phyloP scores from a whole-genome alignment of 208 protist genomes.

The Lotmaria passim region DNA sequence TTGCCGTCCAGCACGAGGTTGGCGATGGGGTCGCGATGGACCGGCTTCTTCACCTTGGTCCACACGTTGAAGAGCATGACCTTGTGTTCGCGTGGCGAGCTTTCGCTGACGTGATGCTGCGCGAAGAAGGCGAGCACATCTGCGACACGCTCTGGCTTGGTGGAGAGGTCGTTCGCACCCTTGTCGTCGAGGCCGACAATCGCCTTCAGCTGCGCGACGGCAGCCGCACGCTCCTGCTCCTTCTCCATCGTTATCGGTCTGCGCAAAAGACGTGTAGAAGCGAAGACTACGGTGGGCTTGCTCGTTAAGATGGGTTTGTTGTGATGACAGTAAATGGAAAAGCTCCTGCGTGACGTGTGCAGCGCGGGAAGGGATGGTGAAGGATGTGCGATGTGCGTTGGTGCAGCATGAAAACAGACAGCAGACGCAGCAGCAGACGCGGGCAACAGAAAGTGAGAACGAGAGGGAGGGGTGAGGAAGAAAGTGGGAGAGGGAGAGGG shows the following conservation, averaged over 20 bases:
- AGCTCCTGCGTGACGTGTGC: slow-evolving; percentile 3
- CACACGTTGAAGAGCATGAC: slow-evolving; percentile 89
- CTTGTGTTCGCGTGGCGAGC: slow-evolving; percentile 77
- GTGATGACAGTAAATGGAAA: not conserved
- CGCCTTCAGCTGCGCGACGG: slow-evolving; percentile 58
- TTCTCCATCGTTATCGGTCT: slow-evolving; percentile 16
- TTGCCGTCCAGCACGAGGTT: slow-evolving; percentile 60
- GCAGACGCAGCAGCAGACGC: not conserved
- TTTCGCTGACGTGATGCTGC: slow-evolving; percentile 44
- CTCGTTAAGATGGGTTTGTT: not conserved
- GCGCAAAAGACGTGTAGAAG: not conserved
- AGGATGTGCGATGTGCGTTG: not conserved
- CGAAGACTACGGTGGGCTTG: not conserved
- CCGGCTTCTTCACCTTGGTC: slow-evolving; percentile 81
- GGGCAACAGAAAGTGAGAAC: not conserved
- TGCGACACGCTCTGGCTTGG: slow-evolving; percentile 83
- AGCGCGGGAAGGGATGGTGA: not conserved
- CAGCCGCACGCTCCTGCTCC: slow-evolving; percentile 34
- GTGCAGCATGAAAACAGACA: not conserved
- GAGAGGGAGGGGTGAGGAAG: not conserved
- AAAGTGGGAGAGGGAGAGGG: not conserved
- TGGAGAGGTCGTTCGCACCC: slow-evolving; percentile 86
- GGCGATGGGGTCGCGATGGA: slow-evolving; percentile 76
- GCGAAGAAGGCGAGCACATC: slow-evolving; percentile 84
- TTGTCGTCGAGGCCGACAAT: slow-evolving; percentile 91